Percentiles rank a stretch among this genome's conserved stretches.
These are phyloP conservation scores for Wickerhamiella parazyma DNA, from an alignment of 805 yeast species.

Conservation along the genomic window DNA sequence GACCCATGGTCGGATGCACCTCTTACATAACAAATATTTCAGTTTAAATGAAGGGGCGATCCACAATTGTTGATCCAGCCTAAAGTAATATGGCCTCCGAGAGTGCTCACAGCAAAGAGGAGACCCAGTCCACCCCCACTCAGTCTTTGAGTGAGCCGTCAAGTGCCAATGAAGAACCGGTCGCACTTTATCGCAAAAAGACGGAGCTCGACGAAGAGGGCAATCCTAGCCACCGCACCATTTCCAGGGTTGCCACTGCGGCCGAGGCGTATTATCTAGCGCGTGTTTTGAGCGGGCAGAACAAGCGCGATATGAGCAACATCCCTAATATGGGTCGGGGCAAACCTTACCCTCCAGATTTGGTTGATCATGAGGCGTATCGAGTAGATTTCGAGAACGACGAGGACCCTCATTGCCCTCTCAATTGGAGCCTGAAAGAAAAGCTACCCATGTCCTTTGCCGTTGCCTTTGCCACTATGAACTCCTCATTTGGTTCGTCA, in stretches of 20 bases:
- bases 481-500: conserved; percentile 8
- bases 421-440: conserved; percentile 8
- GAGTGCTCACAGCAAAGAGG: not conserved
- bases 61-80: not conserved
- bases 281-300: not conserved
- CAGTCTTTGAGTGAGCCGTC: not conserved
- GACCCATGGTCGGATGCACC: not conserved
- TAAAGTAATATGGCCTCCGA: not conserved
- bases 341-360: conserved; percentile 8
- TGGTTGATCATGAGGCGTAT: conserved; percentile 11
- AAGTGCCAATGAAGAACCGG: not conserved
- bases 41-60: not conserved
- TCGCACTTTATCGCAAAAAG: not conserved
- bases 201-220: not conserved
- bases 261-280: not conserved
- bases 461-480: conserved; percentile 14
- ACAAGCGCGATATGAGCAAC: not conserved
- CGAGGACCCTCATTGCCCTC: conserved; percentile 7
- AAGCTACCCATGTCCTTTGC: not conserved
- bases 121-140: not conserved
- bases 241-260: not conserved
- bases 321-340: conserved; percentile 10
- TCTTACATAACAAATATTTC: not conserved
- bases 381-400: conserved; percentile 11
- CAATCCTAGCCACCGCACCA: not conserved